Conservation (phyloP, 2,329 filamentous ascomycete genomes). For the Mycocentrospora acerina region DNA sequence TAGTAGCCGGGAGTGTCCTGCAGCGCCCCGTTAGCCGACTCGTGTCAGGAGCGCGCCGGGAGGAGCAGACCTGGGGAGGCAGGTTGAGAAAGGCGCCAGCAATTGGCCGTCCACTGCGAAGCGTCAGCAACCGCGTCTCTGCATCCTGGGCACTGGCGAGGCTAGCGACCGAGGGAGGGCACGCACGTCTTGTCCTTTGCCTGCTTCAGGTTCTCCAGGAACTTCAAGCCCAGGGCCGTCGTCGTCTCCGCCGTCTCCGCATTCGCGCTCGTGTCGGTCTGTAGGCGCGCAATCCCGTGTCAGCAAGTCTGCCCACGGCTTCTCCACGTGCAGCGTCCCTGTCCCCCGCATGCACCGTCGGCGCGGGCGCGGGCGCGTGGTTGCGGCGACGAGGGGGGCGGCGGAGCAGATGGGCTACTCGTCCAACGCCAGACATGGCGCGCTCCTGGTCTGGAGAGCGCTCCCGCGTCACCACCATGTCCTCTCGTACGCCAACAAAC, state of each 20-base stretch:
- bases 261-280: conserved; percentile 30
- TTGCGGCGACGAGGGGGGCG: conserved; percentile 30
- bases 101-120: conserved; percentile 65
- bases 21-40: too few species aligned
- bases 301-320: conserved; percentile 17
- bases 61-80: conserved; percentile 55
- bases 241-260: conserved; percentile 68
- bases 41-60: conserved; percentile 1
- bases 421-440: conserved; percentile 40
- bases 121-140: conserved; percentile 21
- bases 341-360: conserved; percentile 21
- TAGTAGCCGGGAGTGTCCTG: conserved; percentile 66
- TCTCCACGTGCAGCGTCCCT: conserved; percentile 1
- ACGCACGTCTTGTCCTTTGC: conserved; percentile 81
- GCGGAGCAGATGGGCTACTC: conserved; percentile 30
- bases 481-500: conserved; percentile 2
- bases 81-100: conserved; percentile 74
- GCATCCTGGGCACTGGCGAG: not conserved
- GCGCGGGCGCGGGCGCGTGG: conserved; percentile 26
- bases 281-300: conserved; percentile 24
- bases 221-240: conserved; percentile 68
- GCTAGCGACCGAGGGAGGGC: conserved; percentile 8
- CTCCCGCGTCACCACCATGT: conserved; percentile 23
- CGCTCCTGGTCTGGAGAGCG: conserved; percentile 27
- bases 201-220: conserved; percentile 72